These are phyloP conservation scores for Dalbergia cultrata DNA, from an alignment of 306 rosid species.

Conservation along the genomic window DNA sequence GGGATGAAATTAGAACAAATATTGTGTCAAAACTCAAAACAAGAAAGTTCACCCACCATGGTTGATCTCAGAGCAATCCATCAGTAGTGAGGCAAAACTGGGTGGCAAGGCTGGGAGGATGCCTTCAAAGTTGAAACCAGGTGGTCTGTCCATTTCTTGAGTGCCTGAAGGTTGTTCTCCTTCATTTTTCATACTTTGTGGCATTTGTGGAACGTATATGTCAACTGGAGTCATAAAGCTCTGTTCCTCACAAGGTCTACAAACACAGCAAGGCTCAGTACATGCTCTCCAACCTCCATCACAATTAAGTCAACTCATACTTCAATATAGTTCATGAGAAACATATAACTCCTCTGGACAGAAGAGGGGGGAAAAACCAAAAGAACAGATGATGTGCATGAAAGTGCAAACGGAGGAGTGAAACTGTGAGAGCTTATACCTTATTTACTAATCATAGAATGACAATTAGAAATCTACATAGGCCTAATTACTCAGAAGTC, in stretches of 20 bases:
- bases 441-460: conserved; percentile 10
- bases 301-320: conserved; percentile 22
- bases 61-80: conserved; percentile 57
- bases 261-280: conserved; percentile 45
- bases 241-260: conserved; percentile 64
- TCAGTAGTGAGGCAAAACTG: conserved; percentile 73
- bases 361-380: conserved; percentile 2
- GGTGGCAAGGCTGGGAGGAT: conserved; percentile 74
- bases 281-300: conserved; percentile 35
- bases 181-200: conserved; percentile 51
- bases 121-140: conserved; percentile 51
- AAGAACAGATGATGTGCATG: conserved; percentile 24
- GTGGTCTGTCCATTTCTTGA: conserved; percentile 49
- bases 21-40: conserved; percentile 9
- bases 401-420: conserved; percentile 26
- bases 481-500: conserved; percentile 18
- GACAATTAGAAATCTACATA: conserved; percentile 29
- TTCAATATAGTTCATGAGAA: conserved; percentile 33
- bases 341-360: conserved; percentile 15
- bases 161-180: conserved; percentile 49
- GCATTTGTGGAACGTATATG: conserved; percentile 66
- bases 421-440: neutral
- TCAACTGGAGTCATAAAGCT: conserved; percentile 56
- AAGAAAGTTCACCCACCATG: conserved; percentile 56
- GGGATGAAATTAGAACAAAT: conserved; percentile 37